Evolutionary conservation across 352 stramenopile genomes (phyloP).

Genomic region (Phytophthora ramorum): DNA sequence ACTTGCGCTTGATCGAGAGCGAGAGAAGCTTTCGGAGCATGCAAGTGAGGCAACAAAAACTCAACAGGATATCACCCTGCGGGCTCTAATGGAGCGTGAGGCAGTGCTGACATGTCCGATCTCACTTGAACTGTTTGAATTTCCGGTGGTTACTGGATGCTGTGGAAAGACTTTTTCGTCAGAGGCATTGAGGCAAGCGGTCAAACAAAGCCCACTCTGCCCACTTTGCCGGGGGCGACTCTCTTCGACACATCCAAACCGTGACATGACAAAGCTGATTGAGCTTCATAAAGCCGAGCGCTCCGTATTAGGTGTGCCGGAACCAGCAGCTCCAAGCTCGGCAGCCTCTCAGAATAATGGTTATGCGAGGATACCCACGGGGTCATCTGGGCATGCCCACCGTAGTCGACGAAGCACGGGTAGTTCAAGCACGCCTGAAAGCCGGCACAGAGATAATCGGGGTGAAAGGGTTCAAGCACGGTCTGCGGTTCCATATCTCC

Average conservation of each 20-base stretch:
- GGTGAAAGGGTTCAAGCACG: constrained; percentile 16
- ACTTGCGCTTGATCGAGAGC: constrained; percentile 1
- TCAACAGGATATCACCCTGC: background rate
- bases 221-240: constrained; percentile 17
- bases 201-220: background rate
- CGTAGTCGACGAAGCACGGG: constrained; percentile 4
- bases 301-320: constrained; percentile 10
- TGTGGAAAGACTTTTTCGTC: constrained; percentile 25
- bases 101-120: constrained; percentile 23
- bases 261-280: constrained; percentile 19
- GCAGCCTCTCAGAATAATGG: background rate
- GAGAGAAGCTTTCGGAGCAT: constrained; percentile 1
- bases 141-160: constrained; percentile 18
- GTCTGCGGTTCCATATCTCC: constrained; percentile 5
- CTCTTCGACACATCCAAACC: constrained; percentile 8
- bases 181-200: background rate
- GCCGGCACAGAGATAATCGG: constrained; percentile 14
- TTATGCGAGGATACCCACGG: background rate
- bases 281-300: constrained; percentile 26
- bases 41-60: constrained; percentile 8
- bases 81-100: constrained; percentile 10
- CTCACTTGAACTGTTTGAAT: constrained; percentile 13
- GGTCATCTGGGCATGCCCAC: background rate
- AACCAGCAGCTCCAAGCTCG: background rate
- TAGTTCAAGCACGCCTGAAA: constrained; percentile 16